phyloP scores from a whole-genome alignment of 495 filamentous ascomycete species.

The Trichoderma orchidacearum region DNA sequence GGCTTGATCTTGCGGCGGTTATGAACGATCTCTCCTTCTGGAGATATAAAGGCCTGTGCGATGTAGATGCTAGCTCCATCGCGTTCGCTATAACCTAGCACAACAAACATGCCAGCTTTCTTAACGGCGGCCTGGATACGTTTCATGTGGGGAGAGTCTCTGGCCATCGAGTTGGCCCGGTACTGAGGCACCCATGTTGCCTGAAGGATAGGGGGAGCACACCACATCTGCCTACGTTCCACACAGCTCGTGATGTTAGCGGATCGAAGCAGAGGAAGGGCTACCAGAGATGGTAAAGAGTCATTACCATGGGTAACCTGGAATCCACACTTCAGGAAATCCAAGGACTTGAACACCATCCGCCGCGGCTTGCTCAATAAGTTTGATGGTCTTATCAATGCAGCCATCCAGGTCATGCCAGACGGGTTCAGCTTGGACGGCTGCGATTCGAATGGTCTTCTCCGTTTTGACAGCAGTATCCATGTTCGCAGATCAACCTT shows the following conservation, averaged over 20 bases:
- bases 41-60: conserved; percentile 24
- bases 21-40: conserved; percentile 20
- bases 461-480: neutral
- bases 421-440: conserved; percentile 30
- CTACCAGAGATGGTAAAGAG: neutral
- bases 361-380: conserved; percentile 32
- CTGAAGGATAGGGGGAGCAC: conserved; percentile 19
- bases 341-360: conserved; percentile 29
- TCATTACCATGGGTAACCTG: conserved; percentile 39
- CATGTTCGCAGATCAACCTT: neutral
- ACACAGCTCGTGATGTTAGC: conserved; percentile 3
- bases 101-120: conserved; percentile 21
- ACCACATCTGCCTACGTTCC: conserved; percentile 12
- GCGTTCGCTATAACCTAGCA: conserved; percentile 33
- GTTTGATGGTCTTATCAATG: conserved; percentile 28
- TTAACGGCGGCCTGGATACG: conserved; percentile 20
- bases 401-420: conserved; percentile 31
- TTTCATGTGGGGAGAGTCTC: conserved; percentile 25
- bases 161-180: conserved; percentile 25
- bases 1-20: conserved; percentile 32
- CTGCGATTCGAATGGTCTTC: conserved; percentile 15
- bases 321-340: conserved; percentile 38
- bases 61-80: conserved; percentile 27
- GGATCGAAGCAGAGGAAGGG: neutral
- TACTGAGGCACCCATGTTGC: conserved; percentile 17